phyloP scores from a whole-genome alignment of 73 alveolate species.

The Paramecium pentaurelia region DNA sequence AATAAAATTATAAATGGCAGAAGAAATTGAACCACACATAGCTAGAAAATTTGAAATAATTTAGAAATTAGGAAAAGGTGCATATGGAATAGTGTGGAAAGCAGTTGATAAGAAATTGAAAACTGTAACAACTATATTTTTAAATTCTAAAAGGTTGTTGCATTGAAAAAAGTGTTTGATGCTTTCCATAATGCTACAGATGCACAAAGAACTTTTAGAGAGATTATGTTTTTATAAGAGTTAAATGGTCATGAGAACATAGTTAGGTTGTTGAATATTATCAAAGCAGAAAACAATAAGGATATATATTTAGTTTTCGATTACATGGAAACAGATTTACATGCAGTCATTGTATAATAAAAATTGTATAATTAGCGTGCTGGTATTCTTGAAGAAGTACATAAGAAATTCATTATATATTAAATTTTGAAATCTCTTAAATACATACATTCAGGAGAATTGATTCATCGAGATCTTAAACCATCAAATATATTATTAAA shows the following conservation, averaged over 20 bases:
- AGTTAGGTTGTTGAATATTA: constrained; percentile 89
- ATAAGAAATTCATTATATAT: constrained; percentile 90
- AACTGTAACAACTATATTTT: not conserved
- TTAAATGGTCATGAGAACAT: constrained; percentile 92
- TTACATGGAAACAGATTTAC: constrained; percentile 97
- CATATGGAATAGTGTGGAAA: constrained; percentile 95
- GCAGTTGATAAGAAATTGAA: constrained; percentile 83
- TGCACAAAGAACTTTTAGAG: constrained; percentile 91
- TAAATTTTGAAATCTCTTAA: constrained; percentile 91
- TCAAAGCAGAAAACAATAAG: constrained; percentile 93
- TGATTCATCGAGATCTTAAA: constrained; percentile 88
- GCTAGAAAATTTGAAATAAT: constrained; percentile 83
- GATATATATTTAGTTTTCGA: constrained; percentile 95
- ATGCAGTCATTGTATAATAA: constrained; percentile 85
- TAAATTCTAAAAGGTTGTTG: constrained; percentile 68
- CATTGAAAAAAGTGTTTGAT: constrained; percentile 87
- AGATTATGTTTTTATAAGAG: constrained; percentile 80
- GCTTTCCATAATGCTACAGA: constrained; percentile 93
- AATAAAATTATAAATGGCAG: constrained; percentile 66
- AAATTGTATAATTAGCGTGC: constrained; percentile 71
- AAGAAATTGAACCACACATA: constrained; percentile 84
- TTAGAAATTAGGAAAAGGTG: constrained; percentile 90
- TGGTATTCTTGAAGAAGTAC: constrained; percentile 89
- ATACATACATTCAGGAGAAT: constrained; percentile 90
- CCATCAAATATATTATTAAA: constrained; percentile 87